These are phyloP conservation scores for Hippophae rhamnoides DNA, from an alignment of 306 rosid species.

Conservation along the genomic window DNA sequence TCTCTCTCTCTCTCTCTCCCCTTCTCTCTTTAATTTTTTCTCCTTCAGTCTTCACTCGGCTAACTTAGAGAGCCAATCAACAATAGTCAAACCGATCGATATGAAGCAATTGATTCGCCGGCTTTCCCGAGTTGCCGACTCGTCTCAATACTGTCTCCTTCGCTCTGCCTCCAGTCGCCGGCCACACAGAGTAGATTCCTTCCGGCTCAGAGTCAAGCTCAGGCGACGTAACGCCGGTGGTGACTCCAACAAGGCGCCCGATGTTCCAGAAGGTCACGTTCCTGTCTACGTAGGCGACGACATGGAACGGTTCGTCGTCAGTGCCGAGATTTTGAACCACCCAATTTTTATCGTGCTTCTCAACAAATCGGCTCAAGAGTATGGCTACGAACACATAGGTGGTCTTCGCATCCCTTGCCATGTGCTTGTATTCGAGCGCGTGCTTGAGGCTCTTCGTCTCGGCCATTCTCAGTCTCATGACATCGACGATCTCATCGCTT, in stretches of 20 bases:
- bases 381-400: conserved; percentile 84
- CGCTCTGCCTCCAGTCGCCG: conserved; percentile 25
- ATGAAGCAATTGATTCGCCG: conserved; percentile 86
- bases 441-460: conserved; percentile 57
- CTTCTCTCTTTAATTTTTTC: too few relatives aligned
- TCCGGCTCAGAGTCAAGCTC: conserved; percentile 21
- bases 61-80: not conserved
- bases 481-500: conserved; percentile 41
- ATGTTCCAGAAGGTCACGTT: conserved; percentile 65
- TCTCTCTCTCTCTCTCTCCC: not conserved
- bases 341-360: conserved; percentile 77
- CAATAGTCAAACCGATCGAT: not conserved
- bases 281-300: conserved; percentile 94
- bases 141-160: conserved; percentile 68
- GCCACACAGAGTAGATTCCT: conserved; percentile 23
- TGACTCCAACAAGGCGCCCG: not conserved
- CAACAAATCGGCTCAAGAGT: conserved; percentile 77
- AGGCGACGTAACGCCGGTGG: not conserved
- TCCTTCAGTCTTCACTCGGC: not conserved
- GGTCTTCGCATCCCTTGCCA: conserved; percentile 79
- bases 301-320: conserved; percentile 72
- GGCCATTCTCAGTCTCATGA: conserved; percentile 45
- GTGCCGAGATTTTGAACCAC: conserved; percentile 71
- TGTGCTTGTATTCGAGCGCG: conserved; percentile 72
- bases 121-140: conserved; percentile 83